phyloP scores from a whole-genome alignment of 2,329 filamentous ascomycete species.

The Parastagonospora avenae region DNA sequence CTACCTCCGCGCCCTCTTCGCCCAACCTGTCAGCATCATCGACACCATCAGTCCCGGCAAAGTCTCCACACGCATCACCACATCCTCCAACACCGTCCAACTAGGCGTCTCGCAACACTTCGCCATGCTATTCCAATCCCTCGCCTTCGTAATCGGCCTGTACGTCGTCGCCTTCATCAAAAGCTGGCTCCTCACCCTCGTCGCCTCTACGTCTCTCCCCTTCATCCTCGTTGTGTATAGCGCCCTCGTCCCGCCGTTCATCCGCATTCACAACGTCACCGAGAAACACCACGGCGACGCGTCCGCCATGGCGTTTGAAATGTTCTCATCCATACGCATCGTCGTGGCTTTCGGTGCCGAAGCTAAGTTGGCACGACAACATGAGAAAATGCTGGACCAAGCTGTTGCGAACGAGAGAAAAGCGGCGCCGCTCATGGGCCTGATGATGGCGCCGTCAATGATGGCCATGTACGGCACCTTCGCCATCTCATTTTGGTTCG shows the following conservation, averaged over 20 bases:
- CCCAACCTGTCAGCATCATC: constrained; percentile 56
- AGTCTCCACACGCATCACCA: constrained; percentile 59
- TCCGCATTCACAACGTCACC: constrained; percentile 40
- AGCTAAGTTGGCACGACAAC: constrained; percentile 37
- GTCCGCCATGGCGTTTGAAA: constrained; percentile 45
- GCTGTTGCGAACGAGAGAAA: constrained; percentile 34
- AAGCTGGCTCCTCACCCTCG: constrained; percentile 58
- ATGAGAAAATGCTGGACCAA: constrained; percentile 33
- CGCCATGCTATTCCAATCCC: constrained; percentile 51
- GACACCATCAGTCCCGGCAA: constrained; percentile 56
- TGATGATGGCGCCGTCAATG: constrained; percentile 42
- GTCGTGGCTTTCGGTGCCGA: constrained; percentile 47
- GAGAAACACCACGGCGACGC: constrained; percentile 40
- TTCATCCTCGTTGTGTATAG: constrained; percentile 44
- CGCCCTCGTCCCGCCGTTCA: constrained; percentile 35
- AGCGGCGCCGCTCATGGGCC: constrained; percentile 38
- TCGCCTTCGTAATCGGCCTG: constrained; percentile 42
- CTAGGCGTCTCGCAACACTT: constrained; percentile 61
- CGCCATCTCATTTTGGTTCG: constrained; percentile 48
- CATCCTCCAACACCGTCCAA: constrained; percentile 59
- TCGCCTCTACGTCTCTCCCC: constrained; percentile 53
- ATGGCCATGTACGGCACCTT: constrained; percentile 45
- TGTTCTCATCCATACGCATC: constrained; percentile 46
- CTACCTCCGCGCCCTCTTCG: constrained; percentile 57
- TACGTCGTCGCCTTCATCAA: constrained; percentile 58